Evolutionary conservation across 1,284 basidiomycete species (phyloP), one percentile per base, ranked within the genome.

Genomic region (Malassezia psittaci): DNA sequence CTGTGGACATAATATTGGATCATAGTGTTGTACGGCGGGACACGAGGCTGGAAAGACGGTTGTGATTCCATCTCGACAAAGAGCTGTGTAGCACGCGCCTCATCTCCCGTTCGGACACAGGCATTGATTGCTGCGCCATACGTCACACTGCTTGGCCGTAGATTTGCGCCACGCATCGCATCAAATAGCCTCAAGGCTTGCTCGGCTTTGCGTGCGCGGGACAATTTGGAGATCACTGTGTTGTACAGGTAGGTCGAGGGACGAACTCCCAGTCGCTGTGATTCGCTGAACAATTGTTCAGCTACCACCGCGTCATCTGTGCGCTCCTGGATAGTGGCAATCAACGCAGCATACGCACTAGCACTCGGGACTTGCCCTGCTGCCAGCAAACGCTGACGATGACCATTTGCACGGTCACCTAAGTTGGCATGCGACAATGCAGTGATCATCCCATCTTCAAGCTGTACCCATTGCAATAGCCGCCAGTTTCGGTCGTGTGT

Each of bases 1-100:
- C 86, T 93, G 60, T 86, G 84, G 46, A 87, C 85, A 77, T 89
- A 94, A 72, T 93, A 82, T 76, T 98, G 94, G 82, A 98, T 96
- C 91, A 99, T 96, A 37, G 88, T 96, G 78, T 96, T 98, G 79
- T 83, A 89, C 5, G 93, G 93, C 19, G 94, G 93, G 1, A 94
- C 85, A 7, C 90, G 81, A 8, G 91, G 85, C 77, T 81, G 85
- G 80, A 90, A 96, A 64, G 84, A 83, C 29, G 77, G 79, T 63
- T 84, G 81, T 39, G 75, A 63, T 8, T 79, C 76, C 93, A 99
- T 98, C 77, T 93, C 89, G 51, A 79, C 75, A 77, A 94, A 96
- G 48, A 96, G 77, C 12, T 79, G 78, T 72, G 88, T 87, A 1
- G 94, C 94, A 0, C 84, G 84, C 16, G 80, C 78, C 16, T 84